Conservation (phyloP, 345 rosid species). For the Arabidopsis suecica region DNA sequence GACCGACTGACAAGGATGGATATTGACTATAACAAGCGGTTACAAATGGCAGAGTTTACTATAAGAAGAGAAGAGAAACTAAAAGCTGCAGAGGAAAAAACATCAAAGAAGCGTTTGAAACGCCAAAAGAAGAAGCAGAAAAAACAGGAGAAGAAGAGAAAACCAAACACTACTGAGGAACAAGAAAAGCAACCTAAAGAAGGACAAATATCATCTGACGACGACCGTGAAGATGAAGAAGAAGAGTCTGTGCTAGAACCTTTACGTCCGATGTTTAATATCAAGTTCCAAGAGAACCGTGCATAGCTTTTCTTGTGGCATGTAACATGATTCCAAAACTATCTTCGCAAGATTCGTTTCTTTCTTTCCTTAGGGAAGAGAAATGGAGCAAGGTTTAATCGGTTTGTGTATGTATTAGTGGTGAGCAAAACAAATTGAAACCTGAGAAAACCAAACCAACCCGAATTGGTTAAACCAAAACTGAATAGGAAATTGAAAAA, state of each 20-base stretch:
- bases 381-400: not conserved
- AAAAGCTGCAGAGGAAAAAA: conserved; percentile 82
- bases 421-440: not conserved
- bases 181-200: conserved; percentile 50
- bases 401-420: not conserved
- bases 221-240: conserved; percentile 49
- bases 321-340: conserved; percentile 22
- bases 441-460: not conserved
- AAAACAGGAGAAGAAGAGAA: conserved; percentile 72
- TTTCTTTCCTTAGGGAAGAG: not conserved
- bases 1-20: conserved; percentile 93
- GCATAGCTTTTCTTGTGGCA: conserved; percentile 18
- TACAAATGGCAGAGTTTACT: conserved; percentile 68
- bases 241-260: conserved; percentile 48
- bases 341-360: conserved; percentile 5
- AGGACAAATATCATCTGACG: conserved; percentile 59
- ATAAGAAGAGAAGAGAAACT: conserved; percentile 85
- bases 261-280: conserved; percentile 40
- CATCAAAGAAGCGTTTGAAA: conserved; percentile 81
- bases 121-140: conserved; percentile 85
- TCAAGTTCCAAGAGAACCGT: conserved; percentile 32
- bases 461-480: not conserved
- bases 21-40: conserved; percentile 76
- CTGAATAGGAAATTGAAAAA: too few relatives aligned
- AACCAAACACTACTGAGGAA: conserved; percentile 50